Evolutionary conservation across 164 flowering plant genomes (phyloP), one percentile per base, ranked within the genome.

Genomic region (Akebia trifoliata): DNA sequence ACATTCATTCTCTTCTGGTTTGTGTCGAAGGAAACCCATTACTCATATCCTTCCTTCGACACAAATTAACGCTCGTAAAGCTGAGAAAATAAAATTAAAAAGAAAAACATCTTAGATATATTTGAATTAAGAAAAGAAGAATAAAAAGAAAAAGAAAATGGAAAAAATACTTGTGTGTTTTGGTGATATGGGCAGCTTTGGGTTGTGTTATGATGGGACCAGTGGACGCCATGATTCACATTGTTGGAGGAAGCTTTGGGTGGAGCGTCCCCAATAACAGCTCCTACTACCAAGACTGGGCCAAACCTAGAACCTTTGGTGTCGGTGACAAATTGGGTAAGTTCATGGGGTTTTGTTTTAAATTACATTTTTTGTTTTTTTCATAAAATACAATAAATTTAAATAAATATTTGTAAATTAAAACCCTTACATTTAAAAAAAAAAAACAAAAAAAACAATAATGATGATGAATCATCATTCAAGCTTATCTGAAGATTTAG

Each of bases 221-320:
- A 0, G 63, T 54, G 1, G 36, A 28, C 18, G 74, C 76, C 3
- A 50, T 65, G n/a, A 58, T 35, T 53, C 78, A 80, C 53, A 51
- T 70, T n/a, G 78, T 80, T 26, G 81, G 81, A 31, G 75, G 78
- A 56, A 54, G 60, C 42, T 44, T 39, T 1, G 79, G 79, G 3
- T 76, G 84, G 80, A 25, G 17, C 0, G 24, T 57, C 8, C 83
- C 81, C 10, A 47, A 60, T 0, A 70, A 70, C 32, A 6, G 0
- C 8, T 52, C 73, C 49, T 76, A 55, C 60, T 79, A 60, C 22
- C 44, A 65, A 6, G 74, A 76, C 0, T 79, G 80, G 83, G 83
- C 80, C 8, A 62, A 53, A n/a, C 69, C 77, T 15, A 63, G 75
- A 54, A 72, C 74, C 24, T 76, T 79, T 38, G 76, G 73, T 21